phyloP scores from a whole-genome alignment of 1,284 basidiomycete species.

The Cryptococcus sp. region DNA sequence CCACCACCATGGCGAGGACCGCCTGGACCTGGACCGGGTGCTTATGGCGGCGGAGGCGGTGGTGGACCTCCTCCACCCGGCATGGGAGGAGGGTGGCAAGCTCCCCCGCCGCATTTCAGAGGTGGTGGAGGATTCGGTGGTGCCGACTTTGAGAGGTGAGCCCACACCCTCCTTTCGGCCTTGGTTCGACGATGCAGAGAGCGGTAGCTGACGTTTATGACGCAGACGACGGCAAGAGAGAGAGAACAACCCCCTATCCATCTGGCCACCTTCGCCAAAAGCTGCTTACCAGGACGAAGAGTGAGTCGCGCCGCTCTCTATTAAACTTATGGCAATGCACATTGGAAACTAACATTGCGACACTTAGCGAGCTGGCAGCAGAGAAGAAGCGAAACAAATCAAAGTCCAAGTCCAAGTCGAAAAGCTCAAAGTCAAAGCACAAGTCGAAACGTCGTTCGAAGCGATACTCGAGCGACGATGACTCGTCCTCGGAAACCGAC shows the following conservation, averaged over 20 bases:
- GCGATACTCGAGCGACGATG: slow-evolving; percentile 44
- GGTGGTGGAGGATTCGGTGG: slow-evolving; percentile 10
- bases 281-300: slow-evolving; percentile 48
- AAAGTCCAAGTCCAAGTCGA: slow-evolving; percentile 25
- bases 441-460: slow-evolving; percentile 25
- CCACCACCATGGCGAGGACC: slow-evolving; percentile 7
- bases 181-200: slow-evolving; percentile 11
- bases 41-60: slow-evolving; percentile 10
- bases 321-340: too few relatives aligned
- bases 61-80: slow-evolving; percentile 16
- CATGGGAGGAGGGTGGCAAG: slow-evolving; percentile 14
- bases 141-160: slow-evolving; percentile 40
- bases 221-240: slow-evolving; percentile 73
- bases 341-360: slow-evolving; percentile 48
- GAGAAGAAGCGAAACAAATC: slow-evolving; percentile 28
- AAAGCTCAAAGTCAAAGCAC: slow-evolving; percentile 22
- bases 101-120: slow-evolving; percentile 12
- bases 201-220: slow-evolving; percentile 2
- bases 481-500: slow-evolving; percentile 57
- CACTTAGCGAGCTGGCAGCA: slow-evolving; percentile 35
- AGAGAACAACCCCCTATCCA: slow-evolving; percentile 63
- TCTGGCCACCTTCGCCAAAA: slow-evolving; percentile 87
- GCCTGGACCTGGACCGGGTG: background rate
- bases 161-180: background rate
- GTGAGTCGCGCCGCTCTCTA: slow-evolving; percentile 53